phyloP scores from a whole-genome alignment of 164 flowering plant genomes.

The Dillenia turbinata region DNA sequence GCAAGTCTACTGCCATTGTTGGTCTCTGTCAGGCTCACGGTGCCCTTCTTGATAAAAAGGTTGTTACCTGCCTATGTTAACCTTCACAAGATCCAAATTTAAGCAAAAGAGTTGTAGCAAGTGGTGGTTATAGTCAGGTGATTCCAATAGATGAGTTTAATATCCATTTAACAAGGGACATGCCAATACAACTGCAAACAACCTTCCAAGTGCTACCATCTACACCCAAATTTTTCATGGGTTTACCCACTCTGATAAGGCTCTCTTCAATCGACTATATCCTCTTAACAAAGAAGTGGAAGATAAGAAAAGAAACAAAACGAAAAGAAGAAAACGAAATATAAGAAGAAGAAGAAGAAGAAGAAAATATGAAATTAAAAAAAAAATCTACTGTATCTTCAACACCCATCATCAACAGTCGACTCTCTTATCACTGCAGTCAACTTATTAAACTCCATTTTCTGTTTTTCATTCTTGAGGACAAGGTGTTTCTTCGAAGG shows the following conservation, averaged over 20 bases:
- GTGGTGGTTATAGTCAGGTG: constrained; percentile 98
- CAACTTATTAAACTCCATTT: no score
- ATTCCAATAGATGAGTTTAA: constrained; percentile 99
- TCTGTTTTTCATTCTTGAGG: no score
- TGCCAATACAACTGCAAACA: constrained; percentile 99
- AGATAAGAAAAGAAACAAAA: background rate
- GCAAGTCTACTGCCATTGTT: constrained; percentile 97
- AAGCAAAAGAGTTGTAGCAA: constrained; percentile 99
- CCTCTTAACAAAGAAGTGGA: constrained; percentile 87
- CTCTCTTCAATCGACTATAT: constrained; percentile 84
- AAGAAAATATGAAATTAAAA: no score
- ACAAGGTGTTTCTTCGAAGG: no score
- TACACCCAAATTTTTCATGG: no score
- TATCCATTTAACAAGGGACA: constrained; percentile 95
- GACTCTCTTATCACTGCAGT: no score
- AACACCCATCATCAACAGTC: no score
- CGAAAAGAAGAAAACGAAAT: no score
- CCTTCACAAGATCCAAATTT: constrained; percentile 99
- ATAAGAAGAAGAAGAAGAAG: no score
- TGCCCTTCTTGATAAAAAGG: constrained; percentile 93
- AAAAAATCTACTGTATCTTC: no score
- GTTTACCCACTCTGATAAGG: constrained; percentile 95
- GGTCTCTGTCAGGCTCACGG: constrained; percentile 99
- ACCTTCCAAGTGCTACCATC: constrained; percentile 97
- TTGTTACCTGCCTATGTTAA: constrained; percentile 92